These are phyloP conservation scores for Venturia carpophila DNA, from an alignment of 2,329 filamentous ascomycete species.

Conservation along the genomic window DNA sequence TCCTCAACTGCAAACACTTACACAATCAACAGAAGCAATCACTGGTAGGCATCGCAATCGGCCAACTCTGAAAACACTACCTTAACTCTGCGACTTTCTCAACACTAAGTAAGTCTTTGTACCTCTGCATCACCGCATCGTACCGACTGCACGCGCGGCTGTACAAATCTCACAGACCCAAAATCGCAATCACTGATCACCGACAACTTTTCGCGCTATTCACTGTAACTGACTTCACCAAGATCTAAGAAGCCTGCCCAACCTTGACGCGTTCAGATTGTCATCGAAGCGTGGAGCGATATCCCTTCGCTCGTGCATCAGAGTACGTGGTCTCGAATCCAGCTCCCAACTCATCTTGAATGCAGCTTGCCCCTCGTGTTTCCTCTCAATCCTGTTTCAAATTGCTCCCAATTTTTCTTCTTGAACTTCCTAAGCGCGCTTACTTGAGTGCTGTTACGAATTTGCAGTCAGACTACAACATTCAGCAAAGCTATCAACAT, in stretches of 20 bases:
- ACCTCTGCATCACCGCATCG: background rate
- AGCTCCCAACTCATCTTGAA: background rate
- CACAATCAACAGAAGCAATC: background rate
- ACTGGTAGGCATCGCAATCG: background rate
- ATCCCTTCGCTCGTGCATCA: background rate
- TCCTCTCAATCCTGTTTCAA: background rate
- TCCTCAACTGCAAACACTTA: background rate
- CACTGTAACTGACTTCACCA: too few species aligned
- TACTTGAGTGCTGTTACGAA: background rate
- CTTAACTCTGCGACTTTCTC: background rate
- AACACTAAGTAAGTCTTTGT: background rate
- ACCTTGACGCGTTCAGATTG: background rate
- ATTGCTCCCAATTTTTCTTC: background rate
- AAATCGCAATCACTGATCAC: background rate
- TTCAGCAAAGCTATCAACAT: background rate
- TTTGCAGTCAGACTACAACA: background rate
- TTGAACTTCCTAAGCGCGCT: background rate
- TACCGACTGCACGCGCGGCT: background rate
- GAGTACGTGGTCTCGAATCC: background rate
- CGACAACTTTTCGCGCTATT: background rate
- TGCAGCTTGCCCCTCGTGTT: background rate
- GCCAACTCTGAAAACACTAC: background rate
- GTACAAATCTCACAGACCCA: background rate
- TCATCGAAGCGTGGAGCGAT: background rate
- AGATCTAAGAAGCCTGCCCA: background rate